These are phyloP conservation scores for Boletus huronensis DNA, from an alignment of 768 basidiomycete genomes.

Conservation along the genomic window DNA sequence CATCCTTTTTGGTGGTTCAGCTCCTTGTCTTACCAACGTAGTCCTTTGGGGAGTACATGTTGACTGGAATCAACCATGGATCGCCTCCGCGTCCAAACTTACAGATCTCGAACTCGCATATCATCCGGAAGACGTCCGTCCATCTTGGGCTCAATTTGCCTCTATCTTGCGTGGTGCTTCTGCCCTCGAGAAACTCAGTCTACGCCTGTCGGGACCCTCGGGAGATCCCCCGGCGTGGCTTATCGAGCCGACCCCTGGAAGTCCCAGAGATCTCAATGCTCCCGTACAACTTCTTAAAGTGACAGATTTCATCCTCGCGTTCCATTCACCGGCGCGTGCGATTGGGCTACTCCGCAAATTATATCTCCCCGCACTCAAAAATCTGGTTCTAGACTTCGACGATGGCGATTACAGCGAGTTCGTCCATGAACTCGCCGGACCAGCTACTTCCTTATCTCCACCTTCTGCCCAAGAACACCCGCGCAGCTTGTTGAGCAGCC, in stretches of 20 bases:
- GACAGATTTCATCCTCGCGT: constrained; percentile 43
- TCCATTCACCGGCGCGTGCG: constrained; percentile 46
- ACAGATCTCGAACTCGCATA: constrained; percentile 56
- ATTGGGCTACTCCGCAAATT: constrained; percentile 25
- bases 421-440: constrained; percentile 37
- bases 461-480: constrained; percentile 38
- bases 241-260: constrained; percentile 11
- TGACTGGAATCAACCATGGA: constrained; percentile 52
- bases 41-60: constrained; percentile 70
- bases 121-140: constrained; percentile 61
- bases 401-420: constrained; percentile 52
- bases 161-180: constrained; percentile 53
- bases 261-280: constrained; percentile 26
- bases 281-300: constrained; percentile 31
- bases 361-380: constrained; percentile 34
- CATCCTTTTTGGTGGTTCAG: constrained; percentile 50
- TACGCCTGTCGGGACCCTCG: constrained; percentile 57
- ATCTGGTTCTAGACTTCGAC: constrained; percentile 52
- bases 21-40: constrained; percentile 47
- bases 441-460: constrained; percentile 19
- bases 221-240: constrained; percentile 39
- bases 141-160: constrained; percentile 50
- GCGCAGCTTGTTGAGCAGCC: constrained; percentile 36
- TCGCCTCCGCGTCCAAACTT: constrained; percentile 32
- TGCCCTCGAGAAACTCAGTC: constrained; percentile 47